Evolutionary conservation across 2,329 filamentous ascomycete genomes (phyloP), one percentile per base, ranked within the genome.

Genomic region (Phoma sp.): DNA sequence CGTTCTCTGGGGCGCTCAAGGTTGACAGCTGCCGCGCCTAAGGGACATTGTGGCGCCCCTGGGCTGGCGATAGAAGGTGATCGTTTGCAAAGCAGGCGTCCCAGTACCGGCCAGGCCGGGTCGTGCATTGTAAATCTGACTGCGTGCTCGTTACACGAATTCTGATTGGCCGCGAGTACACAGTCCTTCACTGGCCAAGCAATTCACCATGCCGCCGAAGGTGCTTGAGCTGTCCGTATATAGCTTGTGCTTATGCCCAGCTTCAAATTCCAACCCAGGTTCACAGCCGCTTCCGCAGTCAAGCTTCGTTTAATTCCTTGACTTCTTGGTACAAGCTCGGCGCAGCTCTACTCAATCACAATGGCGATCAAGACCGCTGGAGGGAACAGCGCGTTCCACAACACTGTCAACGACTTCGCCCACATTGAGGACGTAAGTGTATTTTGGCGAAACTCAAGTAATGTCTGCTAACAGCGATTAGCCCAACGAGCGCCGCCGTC

Each of bases 401-500:
- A 67, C 51, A 91, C 88, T 76, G 83, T 91, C 78, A 90, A 90
- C 70, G 86, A 90, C 74, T 90, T 88, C 59, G 46, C 46, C 27
- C 46, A 48, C 38, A 48, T 48, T 11, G 46, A 48, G 40, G 46
- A 48, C 38, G 52, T 55, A 37, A 23, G 52, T 8, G 41, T 4
- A 6, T 5, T 27, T 30, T 30, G 11, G 24, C 8, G 2, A 13
- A 2, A 11, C 4, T 6, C 7, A 5, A 9, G 4, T 5, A 11
- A 25, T 10, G 24, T 4, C 7, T 2, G 18, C 36, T 55, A 27
- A 55, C 36, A 38, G 2, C 7, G 3, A 83, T 57, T 89, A 93
- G 71, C 85, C 89, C 56, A 91, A 91, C 62, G 89, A 93, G 80
- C 87, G 90, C 51, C 83, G 90, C 62, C 85, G 90, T 59, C 85